These are phyloP conservation scores for Curvularia verruculosa DNA, from an alignment of 2,329 filamentous ascomycete genomes.

Conservation along the genomic window DNA sequence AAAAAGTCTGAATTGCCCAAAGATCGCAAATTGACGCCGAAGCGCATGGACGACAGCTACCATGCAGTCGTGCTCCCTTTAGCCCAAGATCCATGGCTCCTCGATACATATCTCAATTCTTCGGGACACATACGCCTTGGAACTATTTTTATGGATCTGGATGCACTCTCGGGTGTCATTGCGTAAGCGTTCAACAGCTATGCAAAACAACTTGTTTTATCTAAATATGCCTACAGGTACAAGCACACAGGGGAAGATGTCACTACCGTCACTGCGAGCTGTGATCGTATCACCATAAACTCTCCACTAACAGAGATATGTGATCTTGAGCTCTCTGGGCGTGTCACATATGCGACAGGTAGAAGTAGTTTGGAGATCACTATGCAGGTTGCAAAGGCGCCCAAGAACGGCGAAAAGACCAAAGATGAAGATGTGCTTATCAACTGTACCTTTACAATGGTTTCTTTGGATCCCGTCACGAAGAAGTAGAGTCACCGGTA, in stretches of 20 bases:
- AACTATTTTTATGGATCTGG: conserved; percentile 78
- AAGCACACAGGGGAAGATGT: conserved; percentile 71
- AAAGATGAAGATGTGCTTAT: conserved; percentile 68
- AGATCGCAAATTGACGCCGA: conserved; percentile 66
- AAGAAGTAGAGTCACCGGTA: conserved; percentile 58
- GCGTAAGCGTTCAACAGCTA: conserved; percentile 65
- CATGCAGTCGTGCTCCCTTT: conserved; percentile 72
- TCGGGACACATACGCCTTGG: conserved; percentile 75
- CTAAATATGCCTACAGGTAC: conserved; percentile 53
- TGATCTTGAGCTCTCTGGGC: conserved; percentile 74
- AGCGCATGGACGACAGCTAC: conserved; percentile 74
- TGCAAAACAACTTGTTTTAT: conserved; percentile 35
- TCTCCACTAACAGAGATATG: conserved; percentile 77
- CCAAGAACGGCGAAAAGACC: conserved; percentile 61
- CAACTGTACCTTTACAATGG: conserved; percentile 80
- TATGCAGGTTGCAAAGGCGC: conserved; percentile 72
- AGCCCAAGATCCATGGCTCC: conserved; percentile 75
- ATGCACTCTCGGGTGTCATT: conserved; percentile 76
- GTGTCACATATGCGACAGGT: conserved; percentile 74
- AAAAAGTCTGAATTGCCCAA: conserved; percentile 45
- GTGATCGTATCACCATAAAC: conserved; percentile 69
- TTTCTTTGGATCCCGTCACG: conserved; percentile 71
- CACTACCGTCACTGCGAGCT: conserved; percentile 68
- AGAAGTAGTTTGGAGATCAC: conserved; percentile 76
- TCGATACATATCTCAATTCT: conserved; percentile 79